Percentiles rank a stretch among this genome's conserved stretches.
Conservation (phyloP, 73 alveolate genomes). For the Paramecium tetraurelia region DNA sequence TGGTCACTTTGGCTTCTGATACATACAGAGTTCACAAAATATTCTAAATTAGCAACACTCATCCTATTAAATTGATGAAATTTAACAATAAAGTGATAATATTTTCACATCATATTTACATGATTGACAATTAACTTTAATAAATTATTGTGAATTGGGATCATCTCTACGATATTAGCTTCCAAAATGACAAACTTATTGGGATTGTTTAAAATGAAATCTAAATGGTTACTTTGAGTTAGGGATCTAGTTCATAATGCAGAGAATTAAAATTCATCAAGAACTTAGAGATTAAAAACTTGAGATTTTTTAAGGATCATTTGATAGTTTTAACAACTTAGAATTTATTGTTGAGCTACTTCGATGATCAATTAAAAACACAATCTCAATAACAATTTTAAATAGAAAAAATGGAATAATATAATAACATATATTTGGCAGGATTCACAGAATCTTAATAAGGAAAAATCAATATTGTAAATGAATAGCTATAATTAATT, state of each 20-base stretch:
- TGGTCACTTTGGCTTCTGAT: not conserved
- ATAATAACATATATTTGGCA: not conserved
- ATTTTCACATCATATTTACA: not conserved
- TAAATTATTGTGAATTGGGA: not conserved
- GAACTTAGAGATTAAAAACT: not conserved
- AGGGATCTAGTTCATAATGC: slow-evolving; percentile 18
- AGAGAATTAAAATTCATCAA: not conserved
- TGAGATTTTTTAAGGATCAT: not conserved
- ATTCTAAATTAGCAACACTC: not conserved
- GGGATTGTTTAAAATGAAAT: not conserved
- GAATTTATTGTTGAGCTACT: not conserved
- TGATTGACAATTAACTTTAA: not conserved
- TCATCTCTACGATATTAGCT: not conserved
- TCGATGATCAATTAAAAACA: not conserved
- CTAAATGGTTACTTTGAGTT: not conserved
- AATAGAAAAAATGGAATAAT: not conserved
- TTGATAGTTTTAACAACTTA: not conserved
- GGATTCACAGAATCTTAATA: not conserved
- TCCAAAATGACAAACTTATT: not conserved
- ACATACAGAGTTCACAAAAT: not conserved
- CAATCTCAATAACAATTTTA: not conserved
- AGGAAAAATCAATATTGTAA: not conserved
- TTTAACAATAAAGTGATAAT: not conserved
- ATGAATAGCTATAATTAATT: not conserved
- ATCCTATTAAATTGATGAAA: not conserved